A percentile compares a stretch with the other conserved stretches of the same genome.
These are phyloP conservation scores for Tothia fuscella DNA, from an alignment of 2,329 filamentous ascomycete genomes.

Conservation along the genomic window DNA sequence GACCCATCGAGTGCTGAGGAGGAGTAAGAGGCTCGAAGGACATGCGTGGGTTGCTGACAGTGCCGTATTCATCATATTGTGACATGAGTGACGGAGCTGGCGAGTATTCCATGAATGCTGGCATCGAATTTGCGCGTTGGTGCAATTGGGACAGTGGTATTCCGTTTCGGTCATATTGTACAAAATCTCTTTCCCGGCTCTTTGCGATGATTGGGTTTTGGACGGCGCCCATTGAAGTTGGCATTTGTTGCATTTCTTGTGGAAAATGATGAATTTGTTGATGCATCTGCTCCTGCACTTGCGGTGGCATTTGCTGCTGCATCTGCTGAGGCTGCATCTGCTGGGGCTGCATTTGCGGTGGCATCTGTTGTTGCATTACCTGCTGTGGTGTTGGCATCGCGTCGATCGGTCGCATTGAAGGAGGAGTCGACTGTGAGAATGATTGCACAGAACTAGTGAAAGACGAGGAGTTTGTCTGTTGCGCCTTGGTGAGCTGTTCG, in stretches of 20 bases:
- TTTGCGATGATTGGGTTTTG: slow-evolving; percentile 66
- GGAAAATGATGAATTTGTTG: slow-evolving; percentile 28
- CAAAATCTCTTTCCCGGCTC: slow-evolving; percentile 62
- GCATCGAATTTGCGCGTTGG: slow-evolving; percentile 97
- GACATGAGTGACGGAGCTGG: slow-evolving; percentile 98
- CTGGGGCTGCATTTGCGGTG: slow-evolving; percentile 25
- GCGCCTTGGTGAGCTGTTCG: slow-evolving; percentile 97
- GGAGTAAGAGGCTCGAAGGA: slow-evolving; percentile 96
- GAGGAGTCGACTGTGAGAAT: slow-evolving; percentile 73
- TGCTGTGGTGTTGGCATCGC: slow-evolving; percentile 87
- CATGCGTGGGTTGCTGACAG: slow-evolving; percentile 84
- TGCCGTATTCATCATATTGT: slow-evolving; percentile 96
- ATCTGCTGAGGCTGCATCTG: slow-evolving; percentile 21
- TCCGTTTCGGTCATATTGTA: slow-evolving; percentile 87
- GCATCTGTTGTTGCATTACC: slow-evolving; percentile 42
- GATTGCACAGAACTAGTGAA: slow-evolving; percentile 66
- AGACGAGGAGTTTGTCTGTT: slow-evolving; percentile 95
- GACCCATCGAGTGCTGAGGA: slow-evolving; percentile 73
- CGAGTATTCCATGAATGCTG: slow-evolving; percentile 94
- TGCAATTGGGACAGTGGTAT: slow-evolving; percentile 72
- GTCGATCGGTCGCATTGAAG: slow-evolving; percentile 71
- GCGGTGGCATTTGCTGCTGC: slow-evolving; percentile 18
- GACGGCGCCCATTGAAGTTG: slow-evolving; percentile 60
- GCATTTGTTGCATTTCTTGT: slow-evolving; percentile 33
- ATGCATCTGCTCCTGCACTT: slow-evolving; percentile 18